Conservation (phyloP, 1,284 basidiomycete genomes). For the Coniferiporia sulphurascens region DNA sequence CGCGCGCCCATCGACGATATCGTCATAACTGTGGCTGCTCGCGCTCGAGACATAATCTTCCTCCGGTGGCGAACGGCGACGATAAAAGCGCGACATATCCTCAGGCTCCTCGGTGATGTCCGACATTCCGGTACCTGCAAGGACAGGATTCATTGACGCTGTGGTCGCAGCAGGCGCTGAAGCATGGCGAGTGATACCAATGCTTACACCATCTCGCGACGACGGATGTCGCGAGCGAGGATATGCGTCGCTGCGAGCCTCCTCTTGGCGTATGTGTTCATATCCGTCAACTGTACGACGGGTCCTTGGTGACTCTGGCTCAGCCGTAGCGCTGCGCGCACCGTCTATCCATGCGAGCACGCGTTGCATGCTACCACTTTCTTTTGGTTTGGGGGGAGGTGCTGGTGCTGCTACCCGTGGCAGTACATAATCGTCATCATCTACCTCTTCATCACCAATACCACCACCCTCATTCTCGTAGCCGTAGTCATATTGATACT, state of each 20-base stretch:
- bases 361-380: conserved; percentile 3
- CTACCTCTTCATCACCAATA: background rate
- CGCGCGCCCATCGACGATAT: background rate
- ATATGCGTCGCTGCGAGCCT: background rate
- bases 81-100: conserved; percentile 1
- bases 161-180: background rate
- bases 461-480: background rate
- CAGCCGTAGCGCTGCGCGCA: background rate
- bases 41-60: background rate
- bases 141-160: background rate
- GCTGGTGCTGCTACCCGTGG: background rate
- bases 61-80: background rate
- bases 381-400: background rate
- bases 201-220: background rate
- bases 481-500: background rate
- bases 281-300: background rate
- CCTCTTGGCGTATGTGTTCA: background rate
- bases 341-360: conserved; percentile 5
- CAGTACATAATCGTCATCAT: conserved; percentile 1
- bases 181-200: background rate
- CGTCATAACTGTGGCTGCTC: background rate
- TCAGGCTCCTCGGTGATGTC: conserved; percentile 12
- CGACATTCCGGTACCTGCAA: background rate
- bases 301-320: background rate
- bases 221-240: background rate